Evolutionary conservation across 2,329 filamentous ascomycete genomes (phyloP).

Genomic region (Mollisiaceae sp.): DNA sequence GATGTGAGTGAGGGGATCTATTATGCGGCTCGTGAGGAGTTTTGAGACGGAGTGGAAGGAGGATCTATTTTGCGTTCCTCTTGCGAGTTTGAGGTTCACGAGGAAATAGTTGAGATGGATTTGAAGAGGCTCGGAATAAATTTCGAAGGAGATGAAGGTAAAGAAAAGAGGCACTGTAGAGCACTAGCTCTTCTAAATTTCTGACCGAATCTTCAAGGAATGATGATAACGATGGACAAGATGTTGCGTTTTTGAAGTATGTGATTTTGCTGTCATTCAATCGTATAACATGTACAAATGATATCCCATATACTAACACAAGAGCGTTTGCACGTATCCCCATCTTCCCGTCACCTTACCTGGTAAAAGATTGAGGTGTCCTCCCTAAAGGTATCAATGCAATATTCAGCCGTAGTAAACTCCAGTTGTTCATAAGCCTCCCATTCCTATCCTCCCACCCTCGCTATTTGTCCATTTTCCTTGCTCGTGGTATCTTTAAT

Average conservation of each 20-base stretch:
- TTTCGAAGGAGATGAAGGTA: not conserved
- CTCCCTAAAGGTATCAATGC: not conserved
- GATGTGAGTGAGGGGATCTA: not conserved
- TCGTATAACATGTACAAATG: conserved; percentile 4
- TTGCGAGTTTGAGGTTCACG: not conserved
- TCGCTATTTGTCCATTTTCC: not conserved
- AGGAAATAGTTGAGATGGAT: not conserved
- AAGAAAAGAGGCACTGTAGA: not conserved
- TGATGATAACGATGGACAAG: too few species aligned
- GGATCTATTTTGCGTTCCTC: not conserved
- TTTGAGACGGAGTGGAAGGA: not conserved
- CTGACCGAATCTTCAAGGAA: too few species aligned
- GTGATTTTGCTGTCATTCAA: not conserved
- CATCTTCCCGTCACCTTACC: not conserved
- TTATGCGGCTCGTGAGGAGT: not conserved
- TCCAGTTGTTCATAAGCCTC: not conserved
- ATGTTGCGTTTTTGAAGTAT: too few species aligned
- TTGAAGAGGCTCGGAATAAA: not conserved
- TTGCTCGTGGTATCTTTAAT: not conserved
- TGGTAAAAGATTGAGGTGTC: not conserved
- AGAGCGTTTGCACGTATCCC: not conserved
- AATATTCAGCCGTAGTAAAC: conserved; percentile 14
- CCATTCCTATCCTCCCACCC: not conserved
- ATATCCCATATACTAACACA: not conserved
- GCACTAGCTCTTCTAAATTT: not conserved